Conservation (phyloP, 495 filamentous ascomycete genomes). For the Evansstolkia leycettana region DNA sequence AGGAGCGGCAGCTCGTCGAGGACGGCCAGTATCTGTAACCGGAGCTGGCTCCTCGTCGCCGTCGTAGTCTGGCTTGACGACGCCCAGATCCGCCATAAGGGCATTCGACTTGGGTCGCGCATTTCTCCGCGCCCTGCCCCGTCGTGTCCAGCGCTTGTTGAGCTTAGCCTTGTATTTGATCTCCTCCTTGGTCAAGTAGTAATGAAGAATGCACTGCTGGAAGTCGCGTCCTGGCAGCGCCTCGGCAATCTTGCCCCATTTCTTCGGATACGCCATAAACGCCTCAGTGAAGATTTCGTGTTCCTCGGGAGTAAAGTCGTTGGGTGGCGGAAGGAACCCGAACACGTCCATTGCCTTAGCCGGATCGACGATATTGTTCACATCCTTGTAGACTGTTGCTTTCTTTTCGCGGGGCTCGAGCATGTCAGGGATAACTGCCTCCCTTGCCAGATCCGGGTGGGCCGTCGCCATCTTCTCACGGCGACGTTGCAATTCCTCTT, state of each 20-base stretch:
- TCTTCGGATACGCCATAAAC: constrained; percentile 76
- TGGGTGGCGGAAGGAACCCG: constrained; percentile 59
- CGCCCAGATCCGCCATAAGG: constrained; percentile 60
- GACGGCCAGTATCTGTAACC: constrained; percentile 57
- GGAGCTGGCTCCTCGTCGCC: constrained; percentile 38
- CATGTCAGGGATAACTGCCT: constrained; percentile 78
- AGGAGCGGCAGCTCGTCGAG: constrained; percentile 57
- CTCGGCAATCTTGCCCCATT: constrained; percentile 81
- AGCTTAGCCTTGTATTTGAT: constrained; percentile 78
- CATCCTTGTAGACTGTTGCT: constrained; percentile 51
- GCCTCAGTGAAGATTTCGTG: constrained; percentile 62
- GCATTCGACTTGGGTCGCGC: constrained; percentile 60
- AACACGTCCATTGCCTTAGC: constrained; percentile 56
- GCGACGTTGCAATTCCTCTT: constrained; percentile 58
- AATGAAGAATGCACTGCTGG: constrained; percentile 84
- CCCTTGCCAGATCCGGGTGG: constrained; percentile 64
- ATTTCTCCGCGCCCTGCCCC: constrained; percentile 40
- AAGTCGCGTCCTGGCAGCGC: constrained; percentile 59
- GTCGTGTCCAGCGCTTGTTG: constrained; percentile 55
- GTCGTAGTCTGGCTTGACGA: constrained; percentile 42
- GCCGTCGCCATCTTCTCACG: constrained; percentile 53
- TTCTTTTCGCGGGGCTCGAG: constrained; percentile 39
- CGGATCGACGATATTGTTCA: constrained; percentile 54
- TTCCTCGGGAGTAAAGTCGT: constrained; percentile 78
- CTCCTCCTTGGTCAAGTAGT: constrained; percentile 85